phyloP scores from a whole-genome alignment of 768 basidiomycete genomes.

The Tricholoma terreum region DNA sequence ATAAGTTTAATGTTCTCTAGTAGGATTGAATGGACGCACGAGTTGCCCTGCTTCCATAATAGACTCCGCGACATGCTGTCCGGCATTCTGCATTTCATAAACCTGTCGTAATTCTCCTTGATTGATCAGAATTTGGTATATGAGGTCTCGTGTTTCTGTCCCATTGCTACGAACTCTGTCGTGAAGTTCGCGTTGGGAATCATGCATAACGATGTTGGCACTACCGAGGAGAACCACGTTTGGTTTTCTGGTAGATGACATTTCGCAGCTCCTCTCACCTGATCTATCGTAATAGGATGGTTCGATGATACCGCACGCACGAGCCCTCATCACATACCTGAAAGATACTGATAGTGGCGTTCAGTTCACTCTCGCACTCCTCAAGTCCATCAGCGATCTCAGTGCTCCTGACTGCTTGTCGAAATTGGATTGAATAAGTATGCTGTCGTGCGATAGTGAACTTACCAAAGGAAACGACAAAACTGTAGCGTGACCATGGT shows the following conservation, averaged over 20 bases:
- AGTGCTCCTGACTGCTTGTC: conserved; percentile 36
- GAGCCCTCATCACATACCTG: conserved; percentile 30
- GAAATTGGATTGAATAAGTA: not conserved
- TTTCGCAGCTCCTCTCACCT: not conserved
- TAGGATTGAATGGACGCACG: conserved; percentile 23
- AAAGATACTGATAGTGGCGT: conserved; percentile 39
- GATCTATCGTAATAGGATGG: not conserved
- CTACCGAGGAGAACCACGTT: conserved; percentile 10
- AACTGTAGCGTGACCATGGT: conserved; percentile 38
- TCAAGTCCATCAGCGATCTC: conserved; percentile 48
- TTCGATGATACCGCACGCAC: not conserved
- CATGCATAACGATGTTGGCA: conserved; percentile 26
- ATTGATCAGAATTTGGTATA: conserved; percentile 38
- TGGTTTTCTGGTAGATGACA: not conserved
- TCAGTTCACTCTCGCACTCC: conserved; percentile 39
- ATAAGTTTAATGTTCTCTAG: not conserved
- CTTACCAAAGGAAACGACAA: conserved; percentile 39
- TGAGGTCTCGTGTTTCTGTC: conserved; percentile 33
- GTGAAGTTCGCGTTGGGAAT: conserved; percentile 26
- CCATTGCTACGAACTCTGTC: conserved; percentile 28
- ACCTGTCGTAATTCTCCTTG: conserved; percentile 36
- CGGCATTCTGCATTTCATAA: conserved; percentile 36
- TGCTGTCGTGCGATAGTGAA: not conserved
- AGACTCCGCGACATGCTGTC: conserved; percentile 38
- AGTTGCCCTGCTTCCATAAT: conserved; percentile 55